Conservation (phyloP, 2,329 filamentous ascomycete genomes). For the Trichoderma lentiforme region DNA sequence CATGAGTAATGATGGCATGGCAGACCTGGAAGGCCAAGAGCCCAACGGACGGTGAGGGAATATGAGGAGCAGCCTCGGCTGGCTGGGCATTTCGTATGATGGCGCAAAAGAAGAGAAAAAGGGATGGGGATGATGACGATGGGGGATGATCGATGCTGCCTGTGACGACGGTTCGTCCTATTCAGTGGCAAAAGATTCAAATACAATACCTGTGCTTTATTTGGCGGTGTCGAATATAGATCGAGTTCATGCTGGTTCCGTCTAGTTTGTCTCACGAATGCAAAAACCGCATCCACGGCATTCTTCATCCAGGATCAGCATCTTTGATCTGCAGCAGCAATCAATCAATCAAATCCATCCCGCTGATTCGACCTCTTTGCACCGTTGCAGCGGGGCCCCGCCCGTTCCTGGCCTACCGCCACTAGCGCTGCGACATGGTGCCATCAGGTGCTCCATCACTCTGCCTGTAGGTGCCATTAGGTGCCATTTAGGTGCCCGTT, state of each 20-base stretch:
- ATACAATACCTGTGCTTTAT: background rate
- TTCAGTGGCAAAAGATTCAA: background rate
- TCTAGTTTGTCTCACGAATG: background rate
- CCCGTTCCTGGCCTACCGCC: conserved; percentile 17
- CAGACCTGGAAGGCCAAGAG: background rate
- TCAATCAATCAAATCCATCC: background rate
- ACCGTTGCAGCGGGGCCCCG: conserved; percentile 13
- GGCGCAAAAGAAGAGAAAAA: background rate
- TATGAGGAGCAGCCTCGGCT: background rate
- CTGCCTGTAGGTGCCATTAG: background rate
- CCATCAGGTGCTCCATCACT: background rate
- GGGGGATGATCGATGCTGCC: background rate
- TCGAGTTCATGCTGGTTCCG: background rate
- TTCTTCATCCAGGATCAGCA: background rate
- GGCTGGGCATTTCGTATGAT: background rate
- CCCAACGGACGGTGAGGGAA: background rate
- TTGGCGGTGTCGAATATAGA: background rate
- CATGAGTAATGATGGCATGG: background rate
- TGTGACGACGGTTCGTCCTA: background rate
- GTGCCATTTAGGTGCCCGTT: background rate
- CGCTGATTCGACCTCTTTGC: background rate
- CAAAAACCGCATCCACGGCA: background rate
- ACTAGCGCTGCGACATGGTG: conserved; percentile 17
- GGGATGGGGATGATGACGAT: background rate
- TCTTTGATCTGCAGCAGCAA: background rate